Evolutionary conservation across 2,329 filamentous ascomycete genomes (phyloP).

Genomic region (Epichloe uncinata): DNA sequence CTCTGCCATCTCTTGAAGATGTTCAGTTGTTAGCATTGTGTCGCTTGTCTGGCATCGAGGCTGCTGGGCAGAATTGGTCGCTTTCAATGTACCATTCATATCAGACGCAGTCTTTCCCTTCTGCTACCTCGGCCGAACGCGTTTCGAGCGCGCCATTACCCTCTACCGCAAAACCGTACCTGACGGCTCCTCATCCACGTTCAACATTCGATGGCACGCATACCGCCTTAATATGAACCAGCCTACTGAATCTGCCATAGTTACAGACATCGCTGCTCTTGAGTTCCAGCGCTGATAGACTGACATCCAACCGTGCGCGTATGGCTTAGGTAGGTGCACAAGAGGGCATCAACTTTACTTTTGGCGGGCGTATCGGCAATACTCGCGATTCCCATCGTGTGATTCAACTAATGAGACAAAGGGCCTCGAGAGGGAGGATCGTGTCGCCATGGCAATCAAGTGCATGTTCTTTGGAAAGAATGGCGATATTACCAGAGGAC

Average conservation of each 20-base stretch:
- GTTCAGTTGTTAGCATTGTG: no score
- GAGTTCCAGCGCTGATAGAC: slow-evolving; percentile 54
- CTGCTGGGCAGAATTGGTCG: slow-evolving; percentile 42
- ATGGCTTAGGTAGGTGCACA: slow-evolving; percentile 43
- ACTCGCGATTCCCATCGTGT: slow-evolving; percentile 70
- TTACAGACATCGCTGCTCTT: slow-evolving; percentile 37
- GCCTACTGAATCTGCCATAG: slow-evolving; percentile 28
- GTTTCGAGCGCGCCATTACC: slow-evolving; percentile 58
- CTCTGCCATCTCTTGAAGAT: no score
- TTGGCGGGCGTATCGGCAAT: slow-evolving; percentile 57
- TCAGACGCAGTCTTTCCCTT: slow-evolving; percentile 72
- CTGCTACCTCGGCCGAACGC: slow-evolving; percentile 71
- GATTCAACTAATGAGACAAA: slow-evolving; percentile 51
- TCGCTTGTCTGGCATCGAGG: no score
- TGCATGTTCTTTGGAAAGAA: slow-evolving; percentile 51
- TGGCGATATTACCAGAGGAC: slow-evolving; percentile 47
- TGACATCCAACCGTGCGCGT: slow-evolving; percentile 41
- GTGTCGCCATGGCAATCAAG: slow-evolving; percentile 51
- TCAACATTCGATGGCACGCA: slow-evolving; percentile 61
- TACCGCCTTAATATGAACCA: slow-evolving; percentile 59
- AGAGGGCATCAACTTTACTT: slow-evolving; percentile 62
- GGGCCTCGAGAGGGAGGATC: slow-evolving; percentile 35
- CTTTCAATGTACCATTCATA: slow-evolving; percentile 63
- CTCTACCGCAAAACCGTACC: slow-evolving; percentile 51
- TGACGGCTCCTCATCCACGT: slow-evolving; percentile 46